phyloP scores from a whole-genome alignment of 495 filamentous ascomycete species.

The Aspergillus incahuasiensis region DNA sequence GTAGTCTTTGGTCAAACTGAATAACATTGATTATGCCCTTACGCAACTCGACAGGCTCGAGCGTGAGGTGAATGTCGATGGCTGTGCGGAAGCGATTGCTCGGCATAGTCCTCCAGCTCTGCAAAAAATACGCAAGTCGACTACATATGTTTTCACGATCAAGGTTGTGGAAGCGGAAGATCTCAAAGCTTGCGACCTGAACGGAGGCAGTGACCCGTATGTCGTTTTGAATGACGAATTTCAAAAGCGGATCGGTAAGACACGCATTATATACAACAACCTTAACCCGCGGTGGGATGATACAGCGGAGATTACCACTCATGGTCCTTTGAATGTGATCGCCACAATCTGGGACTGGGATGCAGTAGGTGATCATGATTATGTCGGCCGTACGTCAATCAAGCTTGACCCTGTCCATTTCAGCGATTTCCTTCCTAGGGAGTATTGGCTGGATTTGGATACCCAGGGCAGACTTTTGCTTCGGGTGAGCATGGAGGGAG shows the following conservation, averaged over 20 bases:
- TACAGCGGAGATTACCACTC: conserved; percentile 89
- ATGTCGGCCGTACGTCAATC: conserved; percentile 87
- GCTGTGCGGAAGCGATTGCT: conserved; percentile 76
- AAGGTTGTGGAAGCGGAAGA: conserved; percentile 99
- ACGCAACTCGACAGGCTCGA: conserved; percentile 87
- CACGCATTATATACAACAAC: conserved; percentile 82
- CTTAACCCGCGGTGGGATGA: conserved; percentile 98
- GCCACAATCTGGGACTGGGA: conserved; percentile 99
- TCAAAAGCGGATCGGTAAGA: conserved; percentile 95
- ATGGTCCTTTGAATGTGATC: conserved; percentile 87
- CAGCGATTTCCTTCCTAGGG: conserved; percentile 86
- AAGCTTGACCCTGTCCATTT: conserved; percentile 96
- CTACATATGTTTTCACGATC: conserved; percentile 95
- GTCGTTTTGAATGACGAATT: conserved; percentile 96
- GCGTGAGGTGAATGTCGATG: conserved; percentile 87
- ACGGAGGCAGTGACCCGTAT: conserved; percentile 92
- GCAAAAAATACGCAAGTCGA: conserved; percentile 54
- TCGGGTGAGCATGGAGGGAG: conserved; percentile 96
- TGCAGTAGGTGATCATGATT: conserved; percentile 94
- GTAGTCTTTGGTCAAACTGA: conserved; percentile 94
- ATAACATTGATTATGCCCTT: conserved; percentile 93
- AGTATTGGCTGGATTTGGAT: conserved; percentile 97
- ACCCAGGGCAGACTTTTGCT: conserved; percentile 88
- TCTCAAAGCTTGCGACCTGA: conserved; percentile 93
- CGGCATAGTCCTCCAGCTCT: conserved; percentile 55